These are phyloP conservation scores for Apiospora sp. DNA, from an alignment of 2,329 filamentous ascomycete species.

Conservation along the genomic window DNA sequence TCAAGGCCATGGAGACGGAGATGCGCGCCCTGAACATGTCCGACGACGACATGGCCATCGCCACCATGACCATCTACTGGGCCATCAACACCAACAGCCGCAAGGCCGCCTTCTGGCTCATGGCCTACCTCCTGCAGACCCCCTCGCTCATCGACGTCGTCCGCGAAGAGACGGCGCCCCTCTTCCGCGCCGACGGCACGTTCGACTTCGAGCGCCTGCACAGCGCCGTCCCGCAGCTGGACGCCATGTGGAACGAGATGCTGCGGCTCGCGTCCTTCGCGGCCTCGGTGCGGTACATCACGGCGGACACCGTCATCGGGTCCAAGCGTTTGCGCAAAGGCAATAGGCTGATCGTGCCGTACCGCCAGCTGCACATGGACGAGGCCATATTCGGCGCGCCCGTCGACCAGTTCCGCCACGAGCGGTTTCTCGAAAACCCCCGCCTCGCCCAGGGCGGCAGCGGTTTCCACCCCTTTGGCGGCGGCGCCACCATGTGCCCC, in stretches of 20 bases:
- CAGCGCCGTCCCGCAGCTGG: constrained; percentile 42
- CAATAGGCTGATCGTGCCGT: constrained; percentile 45
- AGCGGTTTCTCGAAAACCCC: constrained; percentile 11
- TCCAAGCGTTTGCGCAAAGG: constrained; percentile 48
- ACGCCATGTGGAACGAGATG: constrained; percentile 48
- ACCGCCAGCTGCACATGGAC: constrained; percentile 34
- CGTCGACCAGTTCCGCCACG: constrained; percentile 4
- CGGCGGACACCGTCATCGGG: constrained; percentile 45
- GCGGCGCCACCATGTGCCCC: constrained; percentile 20
- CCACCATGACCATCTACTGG: constrained; percentile 22
- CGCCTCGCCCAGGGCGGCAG: neutral
- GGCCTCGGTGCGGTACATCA: constrained; percentile 42
- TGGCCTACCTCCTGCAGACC: neutral
- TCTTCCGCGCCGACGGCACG: neutral
- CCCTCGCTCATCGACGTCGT: neutral
- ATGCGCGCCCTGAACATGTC: constrained; percentile 10
- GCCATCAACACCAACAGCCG: constrained; percentile 22
- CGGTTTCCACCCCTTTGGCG: constrained; percentile 16
- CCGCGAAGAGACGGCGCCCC: constrained; percentile 8
- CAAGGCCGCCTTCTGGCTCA: constrained; percentile 21
- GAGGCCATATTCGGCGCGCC: constrained; percentile 22
- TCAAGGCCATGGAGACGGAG: constrained; percentile 23
- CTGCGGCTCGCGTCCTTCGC: constrained; percentile 40
- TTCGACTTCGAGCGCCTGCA: constrained; percentile 12
- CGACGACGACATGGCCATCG: constrained; percentile 14